These are phyloP conservation scores for Neurospora sp. DNA, from an alignment of 495 filamentous ascomycete species.

Conservation along the genomic window DNA sequence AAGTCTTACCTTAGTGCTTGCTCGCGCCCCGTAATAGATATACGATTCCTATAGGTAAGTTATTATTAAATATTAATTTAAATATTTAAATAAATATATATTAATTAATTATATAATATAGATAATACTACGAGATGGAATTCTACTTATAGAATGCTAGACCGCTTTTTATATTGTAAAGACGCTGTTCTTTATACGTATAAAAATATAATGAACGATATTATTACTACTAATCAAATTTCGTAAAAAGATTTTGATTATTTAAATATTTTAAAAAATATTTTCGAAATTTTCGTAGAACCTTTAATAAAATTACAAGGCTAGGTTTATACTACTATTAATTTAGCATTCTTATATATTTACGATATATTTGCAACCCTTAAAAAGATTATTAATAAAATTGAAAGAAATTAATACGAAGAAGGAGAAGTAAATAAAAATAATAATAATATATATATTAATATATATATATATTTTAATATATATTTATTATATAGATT, in stretches of 20 bases:
- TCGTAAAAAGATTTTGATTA: neutral
- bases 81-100: no score
- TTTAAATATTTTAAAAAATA: neutral
- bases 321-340: neutral
- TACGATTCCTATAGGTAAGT: no score
- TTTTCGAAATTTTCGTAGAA: neutral
- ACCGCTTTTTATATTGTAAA: no score
- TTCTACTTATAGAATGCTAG: no score
- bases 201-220: neutral
- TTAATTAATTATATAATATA: no score
- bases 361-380: neutral
- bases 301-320: neutral
- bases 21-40: no score
- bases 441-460: neutral
- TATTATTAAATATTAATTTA: no score
- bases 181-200: no score
- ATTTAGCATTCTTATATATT: neutral
- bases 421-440: neutral
- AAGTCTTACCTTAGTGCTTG: no score
- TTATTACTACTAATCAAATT: neutral
- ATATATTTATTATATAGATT: no score
- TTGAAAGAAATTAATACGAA: neutral
- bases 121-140: no score
- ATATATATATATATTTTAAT: neutral
- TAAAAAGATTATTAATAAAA: neutral